Evolutionary conservation across 2,329 filamentous ascomycete species (phyloP).

Genomic region (Pseudocercospora ulei): DNA sequence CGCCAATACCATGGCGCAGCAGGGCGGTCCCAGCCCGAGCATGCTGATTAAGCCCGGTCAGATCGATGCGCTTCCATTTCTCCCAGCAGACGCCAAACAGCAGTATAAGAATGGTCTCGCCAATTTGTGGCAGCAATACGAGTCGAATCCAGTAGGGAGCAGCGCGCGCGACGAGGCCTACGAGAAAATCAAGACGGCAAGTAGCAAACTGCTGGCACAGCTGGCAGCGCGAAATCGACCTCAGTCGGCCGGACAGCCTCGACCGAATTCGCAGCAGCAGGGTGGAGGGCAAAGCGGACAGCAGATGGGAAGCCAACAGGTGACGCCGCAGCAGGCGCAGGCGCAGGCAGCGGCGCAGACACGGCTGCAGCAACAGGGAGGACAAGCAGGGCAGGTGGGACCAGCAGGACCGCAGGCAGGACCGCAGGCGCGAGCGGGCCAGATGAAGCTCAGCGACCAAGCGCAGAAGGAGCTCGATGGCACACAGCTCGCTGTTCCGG

Average conservation of each 20-base stretch:
- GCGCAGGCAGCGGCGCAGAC: conserved; percentile 12
- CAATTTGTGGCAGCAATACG: conserved; percentile 47
- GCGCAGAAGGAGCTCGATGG: conserved; percentile 15
- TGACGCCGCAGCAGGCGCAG: conserved; percentile 10
- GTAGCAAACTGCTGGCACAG: conserved; percentile 40
- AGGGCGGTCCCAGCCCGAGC: conserved; percentile 3
- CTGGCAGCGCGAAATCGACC: conserved; percentile 20
- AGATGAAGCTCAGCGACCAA: conserved; percentile 7
- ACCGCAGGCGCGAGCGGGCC: conserved; percentile 4
- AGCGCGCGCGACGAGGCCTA: conserved; percentile 44
- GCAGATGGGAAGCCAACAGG: conserved; percentile 24
- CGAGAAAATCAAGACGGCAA: conserved; percentile 42
- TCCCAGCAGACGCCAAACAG: conserved; percentile 48
- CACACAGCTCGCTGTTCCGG: conserved; percentile 9
- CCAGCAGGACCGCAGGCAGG: conserved; percentile 7
- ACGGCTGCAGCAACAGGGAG: conserved; percentile 12
- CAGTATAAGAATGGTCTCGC: conserved; percentile 48
- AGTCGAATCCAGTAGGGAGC: conserved; percentile 42
- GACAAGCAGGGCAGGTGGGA: conserved; percentile 3
- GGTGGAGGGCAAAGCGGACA: conserved; percentile 14
- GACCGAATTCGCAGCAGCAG: conserved; percentile 15
- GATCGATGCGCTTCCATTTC: conserved; percentile 45
- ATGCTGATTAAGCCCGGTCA: conserved; percentile 44
- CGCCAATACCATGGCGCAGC: conserved; percentile 12
- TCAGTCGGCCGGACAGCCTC: conserved; percentile 20